Percentiles rank a stretch among this genome's conserved stretches.
Evolutionary conservation across 1,284 basidiomycete species (phyloP).

Genomic region (Laetiporus sulphureus): DNA sequence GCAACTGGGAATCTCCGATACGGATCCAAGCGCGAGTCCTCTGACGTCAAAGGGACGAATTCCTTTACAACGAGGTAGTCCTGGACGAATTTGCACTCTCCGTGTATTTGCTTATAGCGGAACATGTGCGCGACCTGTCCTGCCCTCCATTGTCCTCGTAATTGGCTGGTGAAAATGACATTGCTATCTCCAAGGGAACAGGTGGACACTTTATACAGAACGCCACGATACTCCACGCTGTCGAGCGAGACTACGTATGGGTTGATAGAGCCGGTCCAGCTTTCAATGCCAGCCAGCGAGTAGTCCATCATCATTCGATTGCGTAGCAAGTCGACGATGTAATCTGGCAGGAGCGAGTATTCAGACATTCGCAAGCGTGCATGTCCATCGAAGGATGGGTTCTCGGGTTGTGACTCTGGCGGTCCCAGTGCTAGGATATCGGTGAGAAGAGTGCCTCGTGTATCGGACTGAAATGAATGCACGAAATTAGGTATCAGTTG

Average conservation of each 20-base stretch:
- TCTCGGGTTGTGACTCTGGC: neutral
- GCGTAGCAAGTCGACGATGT: neutral
- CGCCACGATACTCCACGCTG: neutral
- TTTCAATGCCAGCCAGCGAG: neutral
- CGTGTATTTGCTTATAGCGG: neutral
- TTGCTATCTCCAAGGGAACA: neutral
- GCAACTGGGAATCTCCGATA: neutral
- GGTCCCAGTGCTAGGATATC: conserved; percentile 1
- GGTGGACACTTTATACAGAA: neutral
- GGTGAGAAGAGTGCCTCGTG: neutral
- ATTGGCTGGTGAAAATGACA: neutral
- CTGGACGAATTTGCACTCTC: neutral
- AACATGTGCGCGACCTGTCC: neutral
- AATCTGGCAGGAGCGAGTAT: neutral
- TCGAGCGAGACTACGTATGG: neutral
- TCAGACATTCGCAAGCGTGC: neutral
- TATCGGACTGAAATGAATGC: neutral
- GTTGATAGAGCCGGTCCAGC: neutral
- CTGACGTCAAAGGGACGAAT: neutral
- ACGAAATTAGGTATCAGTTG: neutral
- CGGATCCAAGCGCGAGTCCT: neutral
- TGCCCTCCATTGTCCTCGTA: neutral
- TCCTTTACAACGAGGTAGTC: neutral
- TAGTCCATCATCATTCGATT: neutral
- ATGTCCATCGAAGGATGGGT: neutral